phyloP scores from a whole-genome alignment of 306 rosid genomes.

The Cicer pinnatifidum region DNA sequence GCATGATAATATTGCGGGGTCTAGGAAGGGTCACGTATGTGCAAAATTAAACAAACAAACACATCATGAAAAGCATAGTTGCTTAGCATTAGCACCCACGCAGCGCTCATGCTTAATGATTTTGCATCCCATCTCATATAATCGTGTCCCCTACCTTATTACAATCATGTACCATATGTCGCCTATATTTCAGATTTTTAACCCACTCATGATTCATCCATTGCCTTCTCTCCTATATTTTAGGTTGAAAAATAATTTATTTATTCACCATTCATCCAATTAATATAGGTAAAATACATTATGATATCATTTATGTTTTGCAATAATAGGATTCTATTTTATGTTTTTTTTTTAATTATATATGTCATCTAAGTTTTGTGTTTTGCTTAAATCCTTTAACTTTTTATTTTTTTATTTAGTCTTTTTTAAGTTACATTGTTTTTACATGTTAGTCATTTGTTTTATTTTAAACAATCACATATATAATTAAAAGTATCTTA shows the following conservation, averaged over 20 bases:
- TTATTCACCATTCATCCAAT: too few species aligned
- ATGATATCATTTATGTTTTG: too few species aligned
- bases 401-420: accelerated
- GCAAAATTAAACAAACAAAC: background rate
- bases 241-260: too few species aligned
- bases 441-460: too few species aligned
- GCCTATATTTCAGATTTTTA: slow-evolving; percentile 9
- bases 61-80: slow-evolving; percentile 3
- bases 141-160: slow-evolving; percentile 51
- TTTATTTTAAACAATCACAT: too few species aligned
- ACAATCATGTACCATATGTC: slow-evolving; percentile 51
- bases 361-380: too few species aligned
- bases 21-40: background rate
- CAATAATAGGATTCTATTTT: too few species aligned
- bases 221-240: background rate
- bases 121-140: slow-evolving; percentile 64
- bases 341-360: too few species aligned
- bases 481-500: too few species aligned
- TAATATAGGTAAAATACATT: too few species aligned
- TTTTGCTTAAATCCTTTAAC: too few species aligned
- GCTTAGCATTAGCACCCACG: background rate
- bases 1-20: background rate
- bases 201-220: background rate
- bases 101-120: slow-evolving; percentile 67
- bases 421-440: too few species aligned